phyloP scores from a whole-genome alignment of 2,329 filamentous ascomycete species.

The Trichoderma aggressivum region DNA sequence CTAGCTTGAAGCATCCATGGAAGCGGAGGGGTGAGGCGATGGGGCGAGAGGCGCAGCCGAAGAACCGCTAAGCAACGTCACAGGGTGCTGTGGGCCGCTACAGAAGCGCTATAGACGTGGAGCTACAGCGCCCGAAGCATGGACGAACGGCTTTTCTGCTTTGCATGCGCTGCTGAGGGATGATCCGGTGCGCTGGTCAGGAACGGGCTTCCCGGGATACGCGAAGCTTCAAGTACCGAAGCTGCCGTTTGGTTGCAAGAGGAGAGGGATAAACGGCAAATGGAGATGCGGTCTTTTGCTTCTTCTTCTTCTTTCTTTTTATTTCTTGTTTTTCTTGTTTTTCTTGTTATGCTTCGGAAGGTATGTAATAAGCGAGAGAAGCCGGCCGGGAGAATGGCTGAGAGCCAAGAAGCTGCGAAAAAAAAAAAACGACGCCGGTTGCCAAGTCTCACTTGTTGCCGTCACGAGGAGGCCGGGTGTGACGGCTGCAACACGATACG shows the following conservation, averaged over 20 bases:
- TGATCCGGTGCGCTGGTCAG: constrained; percentile 8
- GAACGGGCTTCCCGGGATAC: constrained; percentile 9
- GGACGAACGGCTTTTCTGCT: not conserved
- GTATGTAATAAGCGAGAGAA: not conserved
- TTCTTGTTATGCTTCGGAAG: not conserved
- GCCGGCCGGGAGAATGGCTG: not conserved
- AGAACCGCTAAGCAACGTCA: constrained; percentile 11
- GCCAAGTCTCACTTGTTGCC: constrained; percentile 5
- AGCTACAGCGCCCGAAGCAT: not conserved
- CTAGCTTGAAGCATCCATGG: too few relatives aligned
- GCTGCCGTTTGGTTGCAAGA: not conserved
- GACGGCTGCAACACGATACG: not conserved
- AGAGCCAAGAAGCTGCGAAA: not conserved
- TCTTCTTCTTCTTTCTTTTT: not conserved
- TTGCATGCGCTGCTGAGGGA: not conserved
- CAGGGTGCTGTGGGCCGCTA: constrained; percentile 7
- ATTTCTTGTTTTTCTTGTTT: not conserved
- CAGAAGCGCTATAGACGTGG: not conserved
- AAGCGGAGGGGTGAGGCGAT: not conserved
- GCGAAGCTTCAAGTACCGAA: not conserved
- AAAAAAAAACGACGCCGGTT: not conserved
- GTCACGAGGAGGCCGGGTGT: constrained; percentile 16
- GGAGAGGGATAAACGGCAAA: not conserved
- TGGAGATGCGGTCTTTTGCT: not conserved
- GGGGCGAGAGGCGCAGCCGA: constrained; percentile 11